A percentile compares a stretch with the other conserved stretches of the same genome.
These are phyloP conservation scores for Strigomonas culicis DNA, from an alignment of 208 protist species.

Conservation along the genomic window DNA sequence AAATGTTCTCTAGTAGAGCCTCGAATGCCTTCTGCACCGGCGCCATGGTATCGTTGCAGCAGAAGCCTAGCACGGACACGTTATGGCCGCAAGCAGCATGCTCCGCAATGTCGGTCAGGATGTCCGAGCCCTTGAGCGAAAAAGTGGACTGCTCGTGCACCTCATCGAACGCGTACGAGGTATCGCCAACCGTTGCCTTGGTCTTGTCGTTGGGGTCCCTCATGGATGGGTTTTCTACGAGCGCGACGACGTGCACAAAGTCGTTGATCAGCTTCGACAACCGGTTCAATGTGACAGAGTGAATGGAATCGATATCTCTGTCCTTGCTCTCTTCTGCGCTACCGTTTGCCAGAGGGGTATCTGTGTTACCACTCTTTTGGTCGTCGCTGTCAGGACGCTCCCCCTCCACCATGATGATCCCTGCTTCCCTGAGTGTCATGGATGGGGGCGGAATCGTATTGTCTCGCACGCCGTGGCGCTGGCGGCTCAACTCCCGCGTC, in stretches of 20 bases:
- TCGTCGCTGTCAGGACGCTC: too few relatives aligned
- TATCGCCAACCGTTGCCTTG: background rate
- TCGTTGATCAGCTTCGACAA: conserved; percentile 3
- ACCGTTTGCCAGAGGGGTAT: too few relatives aligned
- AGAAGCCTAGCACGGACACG: background rate
- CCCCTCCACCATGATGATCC: too few relatives aligned
- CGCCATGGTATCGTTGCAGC: background rate
- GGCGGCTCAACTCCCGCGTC: too few relatives aligned
- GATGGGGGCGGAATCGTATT: too few relatives aligned
- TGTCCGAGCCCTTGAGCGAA: background rate
- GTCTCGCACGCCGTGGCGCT: too few relatives aligned
- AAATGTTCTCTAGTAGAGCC: background rate
- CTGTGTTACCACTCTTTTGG: too few relatives aligned
- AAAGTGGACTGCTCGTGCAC: background rate
- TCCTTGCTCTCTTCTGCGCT: too few relatives aligned
- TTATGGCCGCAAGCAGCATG: background rate
- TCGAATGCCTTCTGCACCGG: background rate
- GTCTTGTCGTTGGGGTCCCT: background rate
- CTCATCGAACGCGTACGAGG: background rate
- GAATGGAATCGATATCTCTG: too few relatives aligned
- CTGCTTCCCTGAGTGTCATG: too few relatives aligned
- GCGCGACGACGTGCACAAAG: background rate
- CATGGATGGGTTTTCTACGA: background rate
- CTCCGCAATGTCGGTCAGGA: background rate
- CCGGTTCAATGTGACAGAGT: too few relatives aligned